Evolutionary conservation across 2,329 filamentous ascomycete species (phyloP).

Genomic region (Ophiostoma tasmaniense): DNA sequence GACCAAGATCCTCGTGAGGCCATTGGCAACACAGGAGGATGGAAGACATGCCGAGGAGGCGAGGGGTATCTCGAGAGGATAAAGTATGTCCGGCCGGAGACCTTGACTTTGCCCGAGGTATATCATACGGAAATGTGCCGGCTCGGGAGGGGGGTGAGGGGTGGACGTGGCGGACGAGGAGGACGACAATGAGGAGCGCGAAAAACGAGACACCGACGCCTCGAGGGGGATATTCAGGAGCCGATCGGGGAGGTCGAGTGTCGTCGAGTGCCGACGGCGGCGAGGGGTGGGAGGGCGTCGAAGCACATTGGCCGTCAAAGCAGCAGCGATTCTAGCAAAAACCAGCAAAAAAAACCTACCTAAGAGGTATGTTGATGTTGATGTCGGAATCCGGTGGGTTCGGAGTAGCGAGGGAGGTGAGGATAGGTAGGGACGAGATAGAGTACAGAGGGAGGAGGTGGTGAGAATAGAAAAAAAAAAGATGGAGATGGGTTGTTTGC

Average conservation of each 20-base stretch:
- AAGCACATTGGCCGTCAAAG: neutral
- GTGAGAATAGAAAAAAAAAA: conserved; percentile 11
- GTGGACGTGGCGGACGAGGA: neutral
- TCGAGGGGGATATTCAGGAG: neutral
- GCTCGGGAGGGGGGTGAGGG: neutral
- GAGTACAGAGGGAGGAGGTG: conserved; percentile 6
- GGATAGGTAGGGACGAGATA: neutral
- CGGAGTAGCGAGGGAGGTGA: conserved; percentile 14
- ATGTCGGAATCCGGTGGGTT: conserved; percentile 10
- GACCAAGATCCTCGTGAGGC: neutral
- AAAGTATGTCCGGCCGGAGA: neutral
- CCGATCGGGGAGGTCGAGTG: neutral
- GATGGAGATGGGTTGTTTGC: conserved; percentile 12
- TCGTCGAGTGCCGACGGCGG: neutral
- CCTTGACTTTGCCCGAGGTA: neutral
- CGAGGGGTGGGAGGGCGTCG: neutral
- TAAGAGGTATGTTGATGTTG: conserved; percentile 8
- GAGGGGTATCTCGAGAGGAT: neutral
- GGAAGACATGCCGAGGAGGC: neutral
- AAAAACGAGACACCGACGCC: neutral
- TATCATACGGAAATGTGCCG: neutral
- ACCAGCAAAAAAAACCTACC: conserved; percentile 1
- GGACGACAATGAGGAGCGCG: neutral
- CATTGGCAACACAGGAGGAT: neutral
- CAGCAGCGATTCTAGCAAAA: neutral